These are phyloP conservation scores for Pythium plurisporium DNA, from an alignment of 352 stramenopile species.

Conservation along the genomic window DNA sequence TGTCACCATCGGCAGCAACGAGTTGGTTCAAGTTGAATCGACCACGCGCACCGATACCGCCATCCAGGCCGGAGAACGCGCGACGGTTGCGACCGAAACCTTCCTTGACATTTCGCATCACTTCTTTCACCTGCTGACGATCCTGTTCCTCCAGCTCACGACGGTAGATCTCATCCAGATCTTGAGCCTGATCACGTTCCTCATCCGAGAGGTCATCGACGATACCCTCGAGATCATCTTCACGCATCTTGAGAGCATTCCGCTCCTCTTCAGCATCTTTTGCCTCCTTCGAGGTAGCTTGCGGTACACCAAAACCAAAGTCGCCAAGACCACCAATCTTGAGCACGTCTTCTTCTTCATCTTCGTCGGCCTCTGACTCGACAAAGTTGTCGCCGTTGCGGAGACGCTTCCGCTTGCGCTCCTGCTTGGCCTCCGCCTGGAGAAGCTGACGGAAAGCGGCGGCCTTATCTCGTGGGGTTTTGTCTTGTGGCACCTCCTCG, in stretches of 20 bases:
- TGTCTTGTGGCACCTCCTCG: slow-evolving; percentile 10
- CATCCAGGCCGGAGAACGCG: slow-evolving; percentile 56
- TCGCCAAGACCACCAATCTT: slow-evolving; percentile 79
- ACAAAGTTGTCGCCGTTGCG: slow-evolving; percentile 58
- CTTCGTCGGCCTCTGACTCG: slow-evolving; percentile 82
- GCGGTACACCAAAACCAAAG: slow-evolving; percentile 80
- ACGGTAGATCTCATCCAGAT: slow-evolving; percentile 74
- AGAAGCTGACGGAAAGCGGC: slow-evolving; percentile 65
- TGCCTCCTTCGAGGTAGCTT: slow-evolving; percentile 59
- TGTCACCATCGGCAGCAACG: slow-evolving; percentile 73
- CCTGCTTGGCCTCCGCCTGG: slow-evolving; percentile 49
- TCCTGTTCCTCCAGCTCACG: slow-evolving; percentile 65
- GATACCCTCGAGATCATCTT: slow-evolving; percentile 82
- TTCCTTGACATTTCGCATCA: slow-evolving; percentile 88
- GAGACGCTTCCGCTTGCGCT: slow-evolving; percentile 50
- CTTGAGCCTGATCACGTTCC: slow-evolving; percentile 54
- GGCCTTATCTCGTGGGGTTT: slow-evolving; percentile 54
- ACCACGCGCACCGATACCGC: slow-evolving; percentile 52
- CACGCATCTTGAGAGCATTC: slow-evolving; percentile 62
- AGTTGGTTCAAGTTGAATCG: slow-evolving; percentile 82
- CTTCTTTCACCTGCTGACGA: slow-evolving; percentile 67
- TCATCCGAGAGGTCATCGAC: slow-evolving; percentile 85
- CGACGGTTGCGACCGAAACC: slow-evolving; percentile 81
- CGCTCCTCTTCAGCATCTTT: slow-evolving; percentile 79
- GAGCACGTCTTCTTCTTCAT: slow-evolving; percentile 78